A percentile compares a stretch with the other conserved stretches of the same genome.
phyloP scores from a whole-genome alignment of 2,329 filamentous ascomycete species.

The Diaporthe vexans region DNA sequence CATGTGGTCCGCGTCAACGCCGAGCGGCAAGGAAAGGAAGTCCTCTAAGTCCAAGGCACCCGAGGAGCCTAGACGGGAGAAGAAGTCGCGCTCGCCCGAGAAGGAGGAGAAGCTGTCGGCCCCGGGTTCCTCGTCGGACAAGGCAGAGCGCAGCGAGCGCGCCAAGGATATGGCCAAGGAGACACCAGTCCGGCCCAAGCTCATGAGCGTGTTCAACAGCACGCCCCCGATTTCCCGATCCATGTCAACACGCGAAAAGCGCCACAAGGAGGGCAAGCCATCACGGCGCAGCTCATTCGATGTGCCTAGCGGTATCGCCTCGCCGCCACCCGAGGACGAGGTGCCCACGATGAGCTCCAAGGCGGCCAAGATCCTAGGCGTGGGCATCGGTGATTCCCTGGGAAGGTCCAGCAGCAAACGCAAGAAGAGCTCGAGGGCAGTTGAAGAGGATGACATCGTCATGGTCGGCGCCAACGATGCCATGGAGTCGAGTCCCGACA shows the following conservation, averaged over 20 bases:
- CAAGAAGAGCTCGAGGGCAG: conserved; percentile 56
- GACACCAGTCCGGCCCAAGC: conserved; percentile 68
- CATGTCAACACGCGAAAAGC: conserved; percentile 77
- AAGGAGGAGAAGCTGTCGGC: conserved; percentile 74
- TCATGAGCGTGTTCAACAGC: conserved; percentile 76
- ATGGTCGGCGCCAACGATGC: conserved; percentile 60
- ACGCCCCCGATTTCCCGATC: conserved; percentile 77
- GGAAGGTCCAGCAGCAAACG: conserved; percentile 57
- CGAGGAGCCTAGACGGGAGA: conserved; percentile 62
- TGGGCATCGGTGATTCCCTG: conserved; percentile 67
- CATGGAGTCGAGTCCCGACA: conserved; percentile 59
- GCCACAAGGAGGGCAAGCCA: conserved; percentile 68
- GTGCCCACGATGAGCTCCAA: conserved; percentile 77
- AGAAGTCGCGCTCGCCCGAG: conserved; percentile 65
- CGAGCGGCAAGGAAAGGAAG: conserved; percentile 66
- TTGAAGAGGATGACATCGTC: conserved; percentile 65
- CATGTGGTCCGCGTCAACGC: conserved; percentile 74
- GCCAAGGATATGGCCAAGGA: conserved; percentile 57
- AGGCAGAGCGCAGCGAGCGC: conserved; percentile 65
- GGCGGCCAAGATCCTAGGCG: conserved; percentile 82
- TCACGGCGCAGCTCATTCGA: conserved; percentile 80
- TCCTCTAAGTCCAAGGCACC: conserved; percentile 76
- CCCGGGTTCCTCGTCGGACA: conserved; percentile 82
- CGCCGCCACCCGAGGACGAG: conserved; percentile 78
- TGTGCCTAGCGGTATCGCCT: conserved; percentile 73